Percentiles rank a stretch among this genome's conserved stretches.
phyloP scores from a whole-genome alignment of 495 filamentous ascomycete species.

The Bryoglossum gracile region DNA sequence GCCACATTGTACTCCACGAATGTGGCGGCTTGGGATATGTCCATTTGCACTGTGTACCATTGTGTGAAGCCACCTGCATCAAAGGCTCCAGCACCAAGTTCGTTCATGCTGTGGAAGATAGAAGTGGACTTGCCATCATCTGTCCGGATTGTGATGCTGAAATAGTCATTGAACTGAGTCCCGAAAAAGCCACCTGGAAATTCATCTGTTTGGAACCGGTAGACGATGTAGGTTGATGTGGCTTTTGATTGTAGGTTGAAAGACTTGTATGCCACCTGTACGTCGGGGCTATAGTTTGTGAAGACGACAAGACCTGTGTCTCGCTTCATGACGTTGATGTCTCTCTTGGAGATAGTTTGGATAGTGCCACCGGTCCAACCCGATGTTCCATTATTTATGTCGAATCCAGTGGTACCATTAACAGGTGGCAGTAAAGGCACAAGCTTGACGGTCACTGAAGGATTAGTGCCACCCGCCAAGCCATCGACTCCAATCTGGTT shows the following conservation, averaged over 20 bases:
- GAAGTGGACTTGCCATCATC: background rate
- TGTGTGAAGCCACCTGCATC: background rate
- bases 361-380: background rate
- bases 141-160: background rate
- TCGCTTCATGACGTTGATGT: background rate
- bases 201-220: background rate
- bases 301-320: background rate
- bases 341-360: background rate
- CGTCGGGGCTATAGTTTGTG: background rate
- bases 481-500: slow-evolving; percentile 1
- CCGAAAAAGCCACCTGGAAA: background rate
- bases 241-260: background rate
- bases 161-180: background rate
- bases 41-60: background rate
- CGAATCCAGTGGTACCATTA: background rate
- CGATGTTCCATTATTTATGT: background rate
- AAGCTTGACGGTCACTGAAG: background rate
- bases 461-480: background rate
- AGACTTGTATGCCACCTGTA: background rate
- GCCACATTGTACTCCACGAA: background rate
- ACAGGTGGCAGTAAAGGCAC: background rate
- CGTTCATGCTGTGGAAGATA: background rate
- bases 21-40: background rate
- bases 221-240: background rate
- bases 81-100: background rate